phyloP scores from a whole-genome alignment of 2,329 filamentous ascomycete genomes.

The Emergomyces pasteurianus region DNA sequence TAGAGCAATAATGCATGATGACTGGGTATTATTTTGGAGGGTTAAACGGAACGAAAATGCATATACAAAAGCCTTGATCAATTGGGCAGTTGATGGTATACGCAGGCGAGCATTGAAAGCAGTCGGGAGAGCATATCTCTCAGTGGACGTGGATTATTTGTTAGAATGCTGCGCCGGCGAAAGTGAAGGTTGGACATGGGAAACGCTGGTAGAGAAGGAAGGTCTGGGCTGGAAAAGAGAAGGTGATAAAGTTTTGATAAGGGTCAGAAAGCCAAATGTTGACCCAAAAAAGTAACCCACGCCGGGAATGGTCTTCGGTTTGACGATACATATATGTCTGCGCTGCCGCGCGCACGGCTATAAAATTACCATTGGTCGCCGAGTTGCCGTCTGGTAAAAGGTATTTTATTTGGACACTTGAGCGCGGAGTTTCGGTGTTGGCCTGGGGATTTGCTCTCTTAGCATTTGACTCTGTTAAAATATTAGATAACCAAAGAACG shows the following conservation, averaged over 20 bases:
- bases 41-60: slow-evolving; percentile 63
- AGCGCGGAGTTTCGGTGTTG: background rate
- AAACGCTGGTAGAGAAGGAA: slow-evolving; percentile 52
- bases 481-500: background rate
- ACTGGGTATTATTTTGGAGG: slow-evolving; percentile 69
- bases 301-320: background rate
- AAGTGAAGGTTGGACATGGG: slow-evolving; percentile 48
- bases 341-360: background rate
- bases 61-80: slow-evolving; percentile 66
- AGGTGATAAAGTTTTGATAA: slow-evolving; percentile 62
- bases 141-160: slow-evolving; percentile 59
- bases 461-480: background rate
- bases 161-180: slow-evolving; percentile 42
- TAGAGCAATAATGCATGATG: slow-evolving; percentile 60
- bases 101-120: slow-evolving; percentile 72
- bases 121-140: slow-evolving; percentile 69
- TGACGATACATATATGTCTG: background rate
- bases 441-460: background rate
- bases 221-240: slow-evolving; percentile 78
- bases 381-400: background rate
- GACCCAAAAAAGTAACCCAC: background rate
- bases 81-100: slow-evolving; percentile 66
- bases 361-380: background rate
- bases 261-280: slow-evolving; percentile 20
- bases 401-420: background rate